Conservation (phyloP, 116 monocot species). For the Papilionanthe hybrid region DNA sequence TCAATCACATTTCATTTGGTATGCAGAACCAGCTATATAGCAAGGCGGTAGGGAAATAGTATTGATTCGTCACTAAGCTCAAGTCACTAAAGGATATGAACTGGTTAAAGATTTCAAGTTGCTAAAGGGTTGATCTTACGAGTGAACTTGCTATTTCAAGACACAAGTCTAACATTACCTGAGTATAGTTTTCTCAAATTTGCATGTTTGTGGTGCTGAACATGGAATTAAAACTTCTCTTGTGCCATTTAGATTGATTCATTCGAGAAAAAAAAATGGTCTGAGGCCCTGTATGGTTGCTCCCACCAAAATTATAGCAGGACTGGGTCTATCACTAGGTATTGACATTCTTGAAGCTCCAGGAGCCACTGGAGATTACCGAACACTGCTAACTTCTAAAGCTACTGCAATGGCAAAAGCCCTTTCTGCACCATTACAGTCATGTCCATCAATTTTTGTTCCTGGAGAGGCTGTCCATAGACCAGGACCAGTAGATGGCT, state of each 20-base stretch:
- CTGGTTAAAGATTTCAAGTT: no score
- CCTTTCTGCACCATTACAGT: conserved; percentile 70
- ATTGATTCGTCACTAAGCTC: no score
- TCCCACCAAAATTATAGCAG: conserved; percentile 98
- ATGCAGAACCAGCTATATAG: no score
- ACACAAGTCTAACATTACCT: no score
- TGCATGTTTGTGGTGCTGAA: neutral
- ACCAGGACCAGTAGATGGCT: conserved; percentile 55
- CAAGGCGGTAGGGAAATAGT: no score
- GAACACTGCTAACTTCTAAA: conserved; percentile 86
- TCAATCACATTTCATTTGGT: no score
- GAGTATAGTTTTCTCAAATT: no score
- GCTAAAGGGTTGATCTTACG: no score
- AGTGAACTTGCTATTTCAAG: no score
- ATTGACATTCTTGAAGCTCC: conserved; percentile 96
- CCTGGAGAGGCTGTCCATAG: conserved; percentile 78
- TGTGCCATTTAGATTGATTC: conserved; percentile 50
- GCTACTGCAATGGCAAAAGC: conserved; percentile 74
- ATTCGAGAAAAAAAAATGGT: conserved; percentile 70
- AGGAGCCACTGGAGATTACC: conserved; percentile 95
- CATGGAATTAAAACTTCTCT: neutral
- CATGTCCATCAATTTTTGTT: conserved; percentile 70
- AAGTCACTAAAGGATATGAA: no score
- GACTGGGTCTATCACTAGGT: conserved; percentile 82
- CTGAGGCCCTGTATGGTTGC: conserved; percentile 92